These are phyloP conservation scores for Talinum fruticosum DNA, from an alignment of 148 eudicot species.

Conservation along the genomic window DNA sequence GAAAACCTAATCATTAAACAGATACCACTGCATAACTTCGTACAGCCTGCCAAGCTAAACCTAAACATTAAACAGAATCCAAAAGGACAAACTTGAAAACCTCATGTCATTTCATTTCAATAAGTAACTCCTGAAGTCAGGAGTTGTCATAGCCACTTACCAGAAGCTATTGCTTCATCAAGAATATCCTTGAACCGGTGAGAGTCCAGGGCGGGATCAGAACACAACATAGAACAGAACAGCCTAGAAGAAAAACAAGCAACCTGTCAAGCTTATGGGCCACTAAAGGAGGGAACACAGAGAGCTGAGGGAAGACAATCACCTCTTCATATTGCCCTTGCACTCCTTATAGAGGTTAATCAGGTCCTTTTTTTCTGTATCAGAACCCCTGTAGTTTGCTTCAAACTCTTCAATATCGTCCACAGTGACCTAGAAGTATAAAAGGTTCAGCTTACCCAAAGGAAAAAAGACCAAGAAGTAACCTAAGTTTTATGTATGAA, in stretches of 20 bases:
- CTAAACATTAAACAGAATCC: background rate
- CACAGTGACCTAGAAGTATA: constrained; percentile 62
- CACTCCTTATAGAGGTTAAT: constrained; percentile 62
- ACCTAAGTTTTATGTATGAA: background rate
- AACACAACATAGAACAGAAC: constrained; percentile 90
- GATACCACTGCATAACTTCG: too few species aligned
- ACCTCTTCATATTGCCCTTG: constrained; percentile 95
- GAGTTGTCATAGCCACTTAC: constrained; percentile 30
- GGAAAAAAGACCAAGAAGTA: background rate
- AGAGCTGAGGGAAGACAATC: background rate
- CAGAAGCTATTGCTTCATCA: constrained; percentile 86
- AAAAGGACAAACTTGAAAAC: background rate
- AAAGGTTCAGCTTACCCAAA: background rate
- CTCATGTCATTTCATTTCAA: background rate
- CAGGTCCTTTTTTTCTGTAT: constrained; percentile 81
- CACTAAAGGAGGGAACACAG: background rate
- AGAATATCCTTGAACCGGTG: constrained; percentile 91
- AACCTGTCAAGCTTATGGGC: constrained; percentile 1
- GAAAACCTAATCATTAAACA: background rate
- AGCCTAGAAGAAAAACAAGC: constrained; percentile 45
- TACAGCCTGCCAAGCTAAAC: too few species aligned
- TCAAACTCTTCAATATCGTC: constrained; percentile 97
- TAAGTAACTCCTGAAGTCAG: background rate
- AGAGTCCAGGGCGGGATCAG: constrained; percentile 82
- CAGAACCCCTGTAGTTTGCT: constrained; percentile 96